These are phyloP conservation scores for Fragilariopsis cylindrus DNA, from an alignment of 108 stramenopile species.

Conservation along the genomic window DNA sequence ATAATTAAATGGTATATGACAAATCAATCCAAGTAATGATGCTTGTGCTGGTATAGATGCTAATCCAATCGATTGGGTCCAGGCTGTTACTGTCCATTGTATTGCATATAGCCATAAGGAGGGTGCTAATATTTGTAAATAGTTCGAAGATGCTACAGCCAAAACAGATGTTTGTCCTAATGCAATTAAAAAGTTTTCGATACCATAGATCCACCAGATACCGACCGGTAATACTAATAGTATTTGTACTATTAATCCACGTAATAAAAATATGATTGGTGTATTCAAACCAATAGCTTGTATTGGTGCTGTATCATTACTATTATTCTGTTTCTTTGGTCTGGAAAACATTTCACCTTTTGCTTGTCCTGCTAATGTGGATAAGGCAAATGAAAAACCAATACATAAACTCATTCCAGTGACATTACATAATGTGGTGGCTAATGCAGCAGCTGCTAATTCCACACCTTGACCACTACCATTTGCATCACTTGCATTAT, in stretches of 20 bases:
- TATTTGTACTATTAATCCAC: slow-evolving; percentile 55
- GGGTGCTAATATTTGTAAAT: slow-evolving; percentile 47
- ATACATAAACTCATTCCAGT: slow-evolving; percentile 63
- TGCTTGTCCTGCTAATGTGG: slow-evolving; percentile 39
- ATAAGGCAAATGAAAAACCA: slow-evolving; percentile 55
- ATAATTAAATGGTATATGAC: slow-evolving; percentile 64
- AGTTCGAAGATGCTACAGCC: slow-evolving; percentile 45
- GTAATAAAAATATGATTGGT: slow-evolving; percentile 51
- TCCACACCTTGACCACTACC: slow-evolving; percentile 33
- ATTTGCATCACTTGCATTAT: background rate
- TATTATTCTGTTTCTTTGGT: slow-evolving; percentile 1
- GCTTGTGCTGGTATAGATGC: slow-evolving; percentile 56
- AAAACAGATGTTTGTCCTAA: slow-evolving; percentile 54
- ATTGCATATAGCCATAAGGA: slow-evolving; percentile 56
- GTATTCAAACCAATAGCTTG: slow-evolving; percentile 22
- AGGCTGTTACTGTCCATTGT: slow-evolving; percentile 58
- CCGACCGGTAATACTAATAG: slow-evolving; percentile 50
- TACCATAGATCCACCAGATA: slow-evolving; percentile 56
- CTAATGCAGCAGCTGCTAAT: slow-evolving; percentile 66
- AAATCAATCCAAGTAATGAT: slow-evolving; percentile 27
- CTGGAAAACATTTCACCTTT: slow-evolving; percentile 30
- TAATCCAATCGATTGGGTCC: slow-evolving; percentile 59
- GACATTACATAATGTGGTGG: slow-evolving; percentile 67
- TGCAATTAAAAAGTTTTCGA: slow-evolving; percentile 35
- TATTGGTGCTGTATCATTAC: background rate